Conservation (phyloP, 2,329 filamentous ascomycete species). For the Paecilomyces fulvus region DNA sequence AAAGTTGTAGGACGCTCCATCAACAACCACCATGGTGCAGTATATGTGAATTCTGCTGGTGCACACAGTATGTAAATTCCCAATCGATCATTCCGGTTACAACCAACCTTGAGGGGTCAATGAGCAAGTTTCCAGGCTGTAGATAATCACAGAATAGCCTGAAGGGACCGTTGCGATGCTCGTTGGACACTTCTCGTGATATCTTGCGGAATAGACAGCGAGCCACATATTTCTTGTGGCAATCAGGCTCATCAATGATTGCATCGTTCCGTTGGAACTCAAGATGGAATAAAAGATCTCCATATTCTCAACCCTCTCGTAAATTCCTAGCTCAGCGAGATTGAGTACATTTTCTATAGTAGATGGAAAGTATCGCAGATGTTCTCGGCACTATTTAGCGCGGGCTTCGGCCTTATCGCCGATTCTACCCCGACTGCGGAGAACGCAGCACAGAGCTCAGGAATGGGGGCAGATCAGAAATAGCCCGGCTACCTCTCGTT, state of each 20-base stretch:
- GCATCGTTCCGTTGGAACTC: conserved; percentile 20
- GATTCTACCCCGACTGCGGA: neutral
- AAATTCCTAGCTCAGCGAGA: neutral
- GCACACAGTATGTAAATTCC: conserved; percentile 20
- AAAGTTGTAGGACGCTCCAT: conserved; percentile 16
- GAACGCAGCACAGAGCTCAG: neutral
- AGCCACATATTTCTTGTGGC: conserved; percentile 18
- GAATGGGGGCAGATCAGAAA: neutral
- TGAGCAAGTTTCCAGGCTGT: conserved; percentile 17
- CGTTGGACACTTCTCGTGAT: conserved; percentile 6
- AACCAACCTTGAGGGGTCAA: conserved; percentile 11
- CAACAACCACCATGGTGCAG: conserved; percentile 9
- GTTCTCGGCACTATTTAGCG: neutral
- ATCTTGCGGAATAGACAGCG: conserved; percentile 15
- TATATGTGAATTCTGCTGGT: conserved; percentile 14
- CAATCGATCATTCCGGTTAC: conserved; percentile 18
- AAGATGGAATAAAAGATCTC: neutral
- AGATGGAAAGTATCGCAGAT: neutral
- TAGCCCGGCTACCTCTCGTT: neutral
- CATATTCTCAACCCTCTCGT: neutral
- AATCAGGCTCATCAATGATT: conserved; percentile 14
- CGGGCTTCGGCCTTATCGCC: neutral
- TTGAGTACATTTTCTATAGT: no score
- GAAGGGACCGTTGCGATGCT: conserved; percentile 17
- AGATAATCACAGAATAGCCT: conserved; percentile 21